phyloP scores from a whole-genome alignment of 176 grass and related monocot species.

The Ampelocalamus luodianensis region DNA sequence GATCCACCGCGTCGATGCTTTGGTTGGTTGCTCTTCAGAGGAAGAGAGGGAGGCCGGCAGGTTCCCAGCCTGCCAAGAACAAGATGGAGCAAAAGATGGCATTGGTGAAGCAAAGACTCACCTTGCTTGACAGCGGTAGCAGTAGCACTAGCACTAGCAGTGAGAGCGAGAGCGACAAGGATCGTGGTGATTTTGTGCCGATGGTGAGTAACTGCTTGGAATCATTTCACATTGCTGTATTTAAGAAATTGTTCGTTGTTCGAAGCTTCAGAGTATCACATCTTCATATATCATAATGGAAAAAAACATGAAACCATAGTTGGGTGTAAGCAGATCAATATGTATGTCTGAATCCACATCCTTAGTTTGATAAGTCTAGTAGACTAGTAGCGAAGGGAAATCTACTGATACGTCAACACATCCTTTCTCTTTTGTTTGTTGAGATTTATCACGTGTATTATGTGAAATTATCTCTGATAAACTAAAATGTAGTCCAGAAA shows the following conservation, averaged over 20 bases:
- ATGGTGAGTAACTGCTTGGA: constrained; percentile 31
- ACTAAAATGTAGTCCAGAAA: constrained; percentile 2
- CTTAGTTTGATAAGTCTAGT: neutral
- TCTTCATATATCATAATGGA: neutral
- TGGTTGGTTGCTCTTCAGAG: constrained; percentile 28
- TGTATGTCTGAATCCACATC: neutral
- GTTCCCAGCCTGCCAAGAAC: constrained; percentile 13
- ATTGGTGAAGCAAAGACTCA: constrained; percentile 40
- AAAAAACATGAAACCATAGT: neutral
- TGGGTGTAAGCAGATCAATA: too few species aligned
- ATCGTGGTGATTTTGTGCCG: neutral
- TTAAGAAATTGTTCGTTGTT: neutral
- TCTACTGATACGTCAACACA: neutral
- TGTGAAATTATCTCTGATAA: neutral
- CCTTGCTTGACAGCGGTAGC: constrained; percentile 36
- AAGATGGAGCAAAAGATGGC: constrained; percentile 55
- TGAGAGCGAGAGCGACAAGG: constrained; percentile 9
- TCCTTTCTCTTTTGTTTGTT: neutral
- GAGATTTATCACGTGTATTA: neutral
- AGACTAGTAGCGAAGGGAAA: neutral
- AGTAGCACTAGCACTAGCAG: neutral
- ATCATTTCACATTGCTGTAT: neutral
- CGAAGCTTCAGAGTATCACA: neutral
- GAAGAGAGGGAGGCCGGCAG: constrained; percentile 43
- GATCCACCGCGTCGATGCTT: too few species aligned